These are phyloP conservation scores for Candida morakotiae DNA, from an alignment of 805 yeast genomes.

Conservation along the genomic window DNA sequence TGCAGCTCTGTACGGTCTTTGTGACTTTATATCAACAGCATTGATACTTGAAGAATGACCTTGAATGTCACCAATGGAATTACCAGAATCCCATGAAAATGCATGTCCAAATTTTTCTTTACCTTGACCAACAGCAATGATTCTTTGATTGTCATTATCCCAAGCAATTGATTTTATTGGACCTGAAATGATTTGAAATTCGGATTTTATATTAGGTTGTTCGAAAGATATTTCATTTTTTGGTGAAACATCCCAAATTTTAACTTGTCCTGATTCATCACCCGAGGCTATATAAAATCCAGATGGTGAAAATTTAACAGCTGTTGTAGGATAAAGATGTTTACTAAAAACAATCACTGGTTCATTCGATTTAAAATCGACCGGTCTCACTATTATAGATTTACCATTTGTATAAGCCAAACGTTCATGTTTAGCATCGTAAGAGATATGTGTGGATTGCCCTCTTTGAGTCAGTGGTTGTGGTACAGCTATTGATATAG, in stretches of 20 bases:
- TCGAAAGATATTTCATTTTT: slow-evolving; percentile 39
- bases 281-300: slow-evolving; percentile 92
- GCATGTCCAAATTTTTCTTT: slow-evolving; percentile 89
- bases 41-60: slow-evolving; percentile 86
- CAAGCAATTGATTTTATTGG: slow-evolving; percentile 80
- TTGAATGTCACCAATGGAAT: slow-evolving; percentile 92
- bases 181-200: slow-evolving; percentile 75
- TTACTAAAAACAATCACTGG: slow-evolving; percentile 62
- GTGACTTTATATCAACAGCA: slow-evolving; percentile 79
- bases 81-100: slow-evolving; percentile 91
- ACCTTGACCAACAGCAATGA: slow-evolving; percentile 95
- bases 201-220: slow-evolving; percentile 67
- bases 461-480: slow-evolving; percentile 77
- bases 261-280: slow-evolving; percentile 84
- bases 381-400: slow-evolving; percentile 67
- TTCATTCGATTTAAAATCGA: slow-evolving; percentile 44
- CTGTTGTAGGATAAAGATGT: slow-evolving; percentile 72
- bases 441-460: slow-evolving; percentile 66
- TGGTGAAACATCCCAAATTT: slow-evolving; percentile 68
- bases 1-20: slow-evolving; percentile 88
- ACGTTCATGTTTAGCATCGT: slow-evolving; percentile 63
- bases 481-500: slow-evolving; percentile 53
- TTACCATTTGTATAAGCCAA: slow-evolving; percentile 82
- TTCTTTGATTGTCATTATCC: slow-evolving; percentile 84
- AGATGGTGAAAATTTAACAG: slow-evolving; percentile 82